A percentile compares a stretch with the other conserved stretches of the same genome.
These are phyloP conservation scores for Aleurites moluccanus DNA, from an alignment of 441 rosid species.

Conservation along the genomic window DNA sequence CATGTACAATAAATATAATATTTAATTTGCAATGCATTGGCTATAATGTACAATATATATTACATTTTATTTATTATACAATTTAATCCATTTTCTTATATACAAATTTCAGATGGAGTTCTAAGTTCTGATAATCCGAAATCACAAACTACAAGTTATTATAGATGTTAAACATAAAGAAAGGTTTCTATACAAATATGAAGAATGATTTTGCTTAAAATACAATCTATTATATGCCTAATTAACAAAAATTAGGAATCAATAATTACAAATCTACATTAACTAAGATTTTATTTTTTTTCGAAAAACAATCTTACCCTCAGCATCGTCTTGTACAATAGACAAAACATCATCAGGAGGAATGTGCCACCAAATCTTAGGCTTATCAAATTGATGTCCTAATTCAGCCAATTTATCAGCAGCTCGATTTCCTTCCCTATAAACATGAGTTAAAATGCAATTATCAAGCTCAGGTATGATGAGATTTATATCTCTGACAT, in stretches of 20 bases:
- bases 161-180: background rate
- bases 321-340: conserved; percentile 65
- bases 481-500: conserved; percentile 43
- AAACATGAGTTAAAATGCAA: conserved; percentile 52
- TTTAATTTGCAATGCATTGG: too few relatives aligned
- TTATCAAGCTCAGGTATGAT: conserved; percentile 57
- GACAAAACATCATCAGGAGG: conserved; percentile 63
- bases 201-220: background rate
- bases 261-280: too few relatives aligned
- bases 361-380: conserved; percentile 50
- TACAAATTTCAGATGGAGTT: background rate
- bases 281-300: background rate
- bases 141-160: too few relatives aligned
- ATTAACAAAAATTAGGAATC: too few relatives aligned
- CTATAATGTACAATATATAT: too few relatives aligned
- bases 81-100: too few relatives aligned
- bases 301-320: conserved; percentile 60
- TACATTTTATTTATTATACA: too few relatives aligned
- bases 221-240: too few relatives aligned
- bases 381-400: conserved; percentile 56
- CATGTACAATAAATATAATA: too few relatives aligned
- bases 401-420: conserved; percentile 75
- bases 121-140: background rate
- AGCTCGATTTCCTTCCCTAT: conserved; percentile 75
- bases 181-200: background rate